A percentile compares a stretch with the other conserved stretches of the same genome.
phyloP scores from a whole-genome alignment of 2,329 filamentous ascomycete genomes.

The Diplodia scrobiculata region DNA sequence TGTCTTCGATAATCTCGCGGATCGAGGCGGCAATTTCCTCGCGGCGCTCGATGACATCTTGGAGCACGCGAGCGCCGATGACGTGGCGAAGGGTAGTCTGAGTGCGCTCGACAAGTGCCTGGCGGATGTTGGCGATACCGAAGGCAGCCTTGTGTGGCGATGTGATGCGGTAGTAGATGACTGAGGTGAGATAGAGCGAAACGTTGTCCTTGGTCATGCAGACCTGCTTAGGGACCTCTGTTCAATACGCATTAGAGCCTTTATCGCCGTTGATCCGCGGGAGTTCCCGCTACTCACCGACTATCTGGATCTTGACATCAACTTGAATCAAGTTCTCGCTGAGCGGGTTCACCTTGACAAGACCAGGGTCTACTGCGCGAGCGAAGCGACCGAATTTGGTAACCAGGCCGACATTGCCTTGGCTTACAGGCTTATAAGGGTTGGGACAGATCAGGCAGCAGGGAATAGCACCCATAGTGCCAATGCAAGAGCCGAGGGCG shows the following conservation, averaged over 20 bases:
- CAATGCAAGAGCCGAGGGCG: constrained; percentile 70
- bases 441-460: constrained; percentile 93
- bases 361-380: constrained; percentile 91
- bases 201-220: constrained; percentile 99
- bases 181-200: constrained; percentile 86
- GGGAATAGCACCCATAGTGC: constrained; percentile 80
- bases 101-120: constrained; percentile 95
- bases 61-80: constrained; percentile 88
- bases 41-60: constrained; percentile 97
- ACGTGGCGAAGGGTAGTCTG: constrained; percentile 97
- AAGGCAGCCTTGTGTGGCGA: constrained; percentile 96
- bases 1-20: constrained; percentile 95
- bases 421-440: constrained; percentile 87
- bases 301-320: constrained; percentile 99
- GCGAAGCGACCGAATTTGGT: constrained; percentile 96
- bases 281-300: constrained; percentile 52
- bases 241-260: neutral
- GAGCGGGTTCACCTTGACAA: constrained; percentile 96
- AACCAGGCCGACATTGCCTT: constrained; percentile 93
- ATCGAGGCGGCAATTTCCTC: constrained; percentile 96
- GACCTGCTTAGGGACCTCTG: constrained; percentile 88
- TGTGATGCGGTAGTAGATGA: constrained; percentile 98
- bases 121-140: constrained; percentile 89
- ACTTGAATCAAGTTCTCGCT: constrained; percentile 87
- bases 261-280: neutral